Evolutionary conservation across 1,284 basidiomycete genomes (phyloP), one percentile per base, ranked within the genome.

Genomic region (Leccinum fallax): DNA sequence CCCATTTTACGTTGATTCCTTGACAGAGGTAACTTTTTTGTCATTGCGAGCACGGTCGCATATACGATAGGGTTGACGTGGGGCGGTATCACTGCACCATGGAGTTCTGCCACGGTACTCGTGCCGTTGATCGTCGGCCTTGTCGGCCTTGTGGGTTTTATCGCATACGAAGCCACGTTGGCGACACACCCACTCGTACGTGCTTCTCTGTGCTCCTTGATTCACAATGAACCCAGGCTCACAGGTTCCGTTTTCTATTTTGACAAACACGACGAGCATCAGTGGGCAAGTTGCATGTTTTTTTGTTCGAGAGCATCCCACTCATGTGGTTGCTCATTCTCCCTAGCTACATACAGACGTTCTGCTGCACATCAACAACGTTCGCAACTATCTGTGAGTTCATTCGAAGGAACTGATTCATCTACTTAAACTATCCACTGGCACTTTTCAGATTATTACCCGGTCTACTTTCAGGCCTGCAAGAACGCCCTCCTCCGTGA

Each of bases 111-210:
- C 1, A 70, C 69, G 1, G 79, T 82, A 3, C 71, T 84, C 2
- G 77, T 74, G 0, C 81, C 82, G 0, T 70, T 84, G 0, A 69
- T 79, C 43, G 48, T 82, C 5, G 81, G 81, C 0, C 49, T 81
- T 4, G 52, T 72, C 1, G 69, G 76, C 1, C 61, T 82, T 10
- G 57, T 49, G 0, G 34, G 9, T 21, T 68, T 68, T 28, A 21
- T 66, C 2, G 26, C 11, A 15, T 64, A 68, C 16, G 67, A 68
- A 15, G 57, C 58, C 1, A 63, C 26, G 1, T 19, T 71, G 16
- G 69, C 61, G 24, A 28, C 11, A 3, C 46, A 69, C 9, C 68
- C 67, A 2, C 38, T 70, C 7, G 68, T 70, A 58, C 6, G 67
- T 15, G 2, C 19, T 24, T 7, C 28, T 40, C n/a, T 28, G 3